Evolutionary conservation across 2,329 filamentous ascomycete genomes (phyloP), one percentile per base, ranked within the genome.

Genomic region (Amesomyces nigricolor): DNA sequence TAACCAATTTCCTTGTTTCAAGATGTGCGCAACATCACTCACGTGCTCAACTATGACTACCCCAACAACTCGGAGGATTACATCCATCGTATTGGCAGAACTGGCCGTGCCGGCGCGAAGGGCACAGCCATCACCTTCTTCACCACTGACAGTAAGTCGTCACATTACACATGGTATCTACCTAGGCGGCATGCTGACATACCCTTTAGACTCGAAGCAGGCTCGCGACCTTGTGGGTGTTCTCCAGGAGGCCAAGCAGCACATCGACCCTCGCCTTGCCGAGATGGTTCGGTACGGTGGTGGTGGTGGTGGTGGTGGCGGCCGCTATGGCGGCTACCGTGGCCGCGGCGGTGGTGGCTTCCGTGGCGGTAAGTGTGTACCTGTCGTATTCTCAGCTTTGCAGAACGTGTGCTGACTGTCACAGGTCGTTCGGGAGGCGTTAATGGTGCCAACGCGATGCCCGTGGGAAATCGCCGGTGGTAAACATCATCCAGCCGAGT

Each of bases 11-110:
- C 78, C 73, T 51, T 78, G 42, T 70, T 77, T 62, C 68, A 71
- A 97, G 94, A 99, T 88, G 94, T 99, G 80, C 92, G 91, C 79
- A 95, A 99, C 83, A 99, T 99, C 80, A 97, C 94, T 77, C 94
- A 99, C 79, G 94, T 99, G 77, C 83, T 99, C 78, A 97, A 97
- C 86, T 96, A 97, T 89, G 94, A 97, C 75, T 97, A 97, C 77
- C 92, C 92, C 74, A 97, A 97, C 81, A 97, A 97, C 76, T 85
- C 94, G 68, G 94, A 99, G 78, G 92, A 97, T 71, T 97, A 97
- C 70, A 95, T 97, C 66, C 94, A 96, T 72, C 88, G 94, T 73
- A 94, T 92, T 73, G 94, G 94, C 68, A 88, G 94, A 77, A 97
- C 94, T 67, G 92, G 94, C 67, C 89, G 92, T 80, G 92, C 94